Percentiles rank a stretch among this genome's conserved stretches.
phyloP scores from a whole-genome alignment of 306 rosid species.

The Argentina anserina region DNA sequence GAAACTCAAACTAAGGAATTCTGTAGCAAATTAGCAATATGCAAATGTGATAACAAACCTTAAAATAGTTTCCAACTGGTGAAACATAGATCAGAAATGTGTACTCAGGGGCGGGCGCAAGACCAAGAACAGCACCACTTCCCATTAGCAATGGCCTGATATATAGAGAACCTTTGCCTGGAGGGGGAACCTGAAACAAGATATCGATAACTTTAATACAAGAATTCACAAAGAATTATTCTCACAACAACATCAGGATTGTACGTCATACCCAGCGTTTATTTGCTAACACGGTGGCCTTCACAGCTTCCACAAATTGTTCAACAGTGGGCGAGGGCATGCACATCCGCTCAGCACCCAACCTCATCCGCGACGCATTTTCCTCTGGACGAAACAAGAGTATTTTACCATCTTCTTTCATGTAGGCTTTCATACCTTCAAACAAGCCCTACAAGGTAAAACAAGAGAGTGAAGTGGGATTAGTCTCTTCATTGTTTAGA shows the following conservation, averaged over 20 bases:
- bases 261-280: conserved; percentile 68
- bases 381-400: conserved; percentile 93
- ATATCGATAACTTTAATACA: conserved; percentile 6
- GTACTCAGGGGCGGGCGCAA: conserved; percentile 96
- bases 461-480: conserved; percentile 12
- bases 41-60: conserved; percentile 43
- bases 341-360: conserved; percentile 95
- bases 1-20: conserved; percentile 1
- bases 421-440: conserved; percentile 95
- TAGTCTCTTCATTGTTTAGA: neutral
- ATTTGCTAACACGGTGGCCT: conserved; percentile 86
- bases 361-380: conserved; percentile 73
- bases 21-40: neutral
- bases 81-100: conserved; percentile 90
- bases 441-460: conserved; percentile 67
- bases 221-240: conserved; percentile 6
- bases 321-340: conserved; percentile 86
- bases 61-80: conserved; percentile 96
- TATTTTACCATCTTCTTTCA: conserved; percentile 63
- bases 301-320: conserved; percentile 87
- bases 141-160: conserved; percentile 97
- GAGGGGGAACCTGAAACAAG: conserved; percentile 79
- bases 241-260: conserved; percentile 1
- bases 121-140: conserved; percentile 95
- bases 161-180: conserved; percentile 87